Evolutionary conservation across 441 rosid species (phyloP), one percentile per base, ranked within the genome.

Genomic region (Pelargonium cotyledonis): DNA sequence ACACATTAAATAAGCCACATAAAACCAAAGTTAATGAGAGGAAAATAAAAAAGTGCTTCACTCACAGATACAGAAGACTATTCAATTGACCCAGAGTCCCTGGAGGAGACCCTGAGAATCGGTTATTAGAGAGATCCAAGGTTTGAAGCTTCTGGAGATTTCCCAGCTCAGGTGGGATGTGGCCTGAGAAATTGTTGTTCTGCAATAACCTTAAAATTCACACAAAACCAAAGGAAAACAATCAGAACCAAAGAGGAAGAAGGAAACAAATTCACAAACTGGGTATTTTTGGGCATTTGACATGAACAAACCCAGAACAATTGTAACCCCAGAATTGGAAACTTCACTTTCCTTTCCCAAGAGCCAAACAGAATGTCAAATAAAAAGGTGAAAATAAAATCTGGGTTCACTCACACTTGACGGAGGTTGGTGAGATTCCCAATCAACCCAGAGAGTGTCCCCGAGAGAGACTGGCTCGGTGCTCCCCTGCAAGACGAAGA

Each of bases 401-500:
- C n/a, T 51, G 21, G 3, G 8, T 55, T 21, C 4, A 76, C 99
- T 87, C 63, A 91, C 99, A 91, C 87, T 74, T 88, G 82, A 84
- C 90, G 87, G 75, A 94, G 96, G 78, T 91, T 91, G 69, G 96
- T 87, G 75, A 94, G 81, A 90, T 91, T 89, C 67, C 90, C 94
- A 58, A 94, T 88, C 88, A 90, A 86, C 63, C 96, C 86, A 72
- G 99, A 94, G 29, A 94, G 87, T 75, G 92, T 81, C 44, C 99
- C 99, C 72, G 97, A 91, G 73, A 94, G 75, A 76, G 82, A 86
- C 84, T 94, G 99, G 84, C 97, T 94, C 15, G 99, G 96, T 74
- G 87, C 83, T 14, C 96, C 99, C 75, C 97, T 94, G 85, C 76
- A 64, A 40, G 1, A 61, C 53, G 76, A 69, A 61, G 61, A 51